These are phyloP conservation scores for Chrysosphaeria jannelii DNA, from an alignment of 2,329 filamentous ascomycete genomes.

Conservation along the genomic window DNA sequence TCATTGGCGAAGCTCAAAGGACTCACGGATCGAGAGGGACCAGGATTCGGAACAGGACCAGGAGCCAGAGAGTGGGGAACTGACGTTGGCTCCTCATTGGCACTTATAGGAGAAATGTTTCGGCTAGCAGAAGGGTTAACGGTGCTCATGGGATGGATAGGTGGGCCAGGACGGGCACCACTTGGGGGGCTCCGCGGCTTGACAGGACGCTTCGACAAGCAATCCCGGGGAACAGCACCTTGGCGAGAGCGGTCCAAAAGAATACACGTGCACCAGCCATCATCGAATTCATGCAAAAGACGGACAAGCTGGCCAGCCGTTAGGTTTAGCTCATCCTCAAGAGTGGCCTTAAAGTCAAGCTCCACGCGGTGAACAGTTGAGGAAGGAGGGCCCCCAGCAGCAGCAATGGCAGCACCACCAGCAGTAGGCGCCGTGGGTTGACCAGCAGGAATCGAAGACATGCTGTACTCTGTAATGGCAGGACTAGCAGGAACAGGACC, in stretches of 20 bases:
- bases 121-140: too few species aligned
- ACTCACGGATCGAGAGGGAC: too few species aligned
- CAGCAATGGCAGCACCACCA: constrained; percentile 27
- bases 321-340: constrained; percentile 74
- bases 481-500: constrained; percentile 21
- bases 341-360: constrained; percentile 73
- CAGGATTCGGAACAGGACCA: too few species aligned
- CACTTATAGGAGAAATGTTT: too few species aligned
- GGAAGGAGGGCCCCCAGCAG: constrained; percentile 25
- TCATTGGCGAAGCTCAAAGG: too few species aligned
- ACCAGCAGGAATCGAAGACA: constrained; percentile 20
- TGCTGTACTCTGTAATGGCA: constrained; percentile 29
- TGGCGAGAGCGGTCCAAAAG: constrained; percentile 72
- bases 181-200: constrained; percentile 40
- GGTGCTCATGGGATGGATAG: constrained; percentile 1
- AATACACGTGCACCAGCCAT: constrained; percentile 89
- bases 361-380: constrained; percentile 68
- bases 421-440: constrained; percentile 14
- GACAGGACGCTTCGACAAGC: constrained; percentile 69
- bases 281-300: constrained; percentile 84
- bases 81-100: too few species aligned
- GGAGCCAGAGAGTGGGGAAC: too few species aligned
- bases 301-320: constrained; percentile 58
- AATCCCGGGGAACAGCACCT: constrained; percentile 80
- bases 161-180: constrained; percentile 8